phyloP scores from a whole-genome alignment of 2,329 filamentous ascomycete genomes.

The Diplodia sapinea region DNA sequence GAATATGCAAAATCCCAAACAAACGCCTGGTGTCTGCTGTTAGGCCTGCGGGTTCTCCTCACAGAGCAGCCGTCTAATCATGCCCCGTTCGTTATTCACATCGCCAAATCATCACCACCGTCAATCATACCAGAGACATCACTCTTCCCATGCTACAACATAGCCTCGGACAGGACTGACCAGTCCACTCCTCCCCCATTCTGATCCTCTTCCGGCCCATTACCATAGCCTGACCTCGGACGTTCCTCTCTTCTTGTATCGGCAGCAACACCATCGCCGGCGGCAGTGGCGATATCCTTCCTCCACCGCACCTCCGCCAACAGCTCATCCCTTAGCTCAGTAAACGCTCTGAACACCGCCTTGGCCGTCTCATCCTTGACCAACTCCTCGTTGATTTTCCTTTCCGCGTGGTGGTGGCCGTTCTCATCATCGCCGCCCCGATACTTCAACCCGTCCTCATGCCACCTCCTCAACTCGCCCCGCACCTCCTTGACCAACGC shows the following conservation, averaged over 20 bases:
- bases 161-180: slow-evolving; percentile 8
- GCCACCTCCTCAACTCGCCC: slow-evolving; percentile 26
- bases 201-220: not conserved
- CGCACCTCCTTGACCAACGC: slow-evolving; percentile 19
- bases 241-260: not conserved
- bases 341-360: slow-evolving; percentile 28
- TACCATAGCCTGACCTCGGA: not conserved
- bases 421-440: not conserved
- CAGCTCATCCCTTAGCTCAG: slow-evolving; percentile 28
- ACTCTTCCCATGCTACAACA: not conserved
- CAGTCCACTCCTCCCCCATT: not conserved
- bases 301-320: slow-evolving; percentile 17
- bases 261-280: not conserved
- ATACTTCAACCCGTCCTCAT: slow-evolving; percentile 19
- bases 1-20: not conserved
- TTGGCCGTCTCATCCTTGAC: slow-evolving; percentile 20
- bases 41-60: not conserved
- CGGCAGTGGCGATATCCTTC: not conserved
- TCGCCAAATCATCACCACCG: not conserved
- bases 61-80: not conserved
- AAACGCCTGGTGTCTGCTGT: not conserved
- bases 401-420: not conserved
- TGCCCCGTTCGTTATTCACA: not conserved
- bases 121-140: not conserved
- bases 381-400: slow-evolving; percentile 8